A percentile compares a stretch with the other conserved stretches of the same genome.
Evolutionary conservation across 371 early-diverging fungal genomes (phyloP).

Genomic region (Haplosporangium sp.): DNA sequence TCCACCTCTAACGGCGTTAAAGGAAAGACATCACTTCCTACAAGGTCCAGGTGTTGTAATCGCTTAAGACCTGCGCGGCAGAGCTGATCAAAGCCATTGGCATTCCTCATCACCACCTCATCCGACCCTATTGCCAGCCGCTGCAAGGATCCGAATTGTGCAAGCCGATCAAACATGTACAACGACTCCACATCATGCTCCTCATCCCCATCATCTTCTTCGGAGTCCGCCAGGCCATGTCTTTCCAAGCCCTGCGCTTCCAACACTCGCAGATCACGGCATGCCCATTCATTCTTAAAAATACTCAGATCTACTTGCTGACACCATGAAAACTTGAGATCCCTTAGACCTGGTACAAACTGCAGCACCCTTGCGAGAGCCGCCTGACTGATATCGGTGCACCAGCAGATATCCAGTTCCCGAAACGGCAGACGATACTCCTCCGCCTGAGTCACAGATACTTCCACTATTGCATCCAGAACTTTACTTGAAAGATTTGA

Average conservation of each 20-base stretch:
- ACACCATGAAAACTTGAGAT: constrained; percentile 27
- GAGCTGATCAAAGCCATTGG: constrained; percentile 7
- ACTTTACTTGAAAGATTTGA: constrained; percentile 17
- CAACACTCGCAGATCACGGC: constrained; percentile 3
- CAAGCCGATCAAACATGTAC: constrained; percentile 14
- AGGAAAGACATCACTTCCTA: constrained; percentile 17
- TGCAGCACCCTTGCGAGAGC: constrained; percentile 3
- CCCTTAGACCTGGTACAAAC: constrained; percentile 1
- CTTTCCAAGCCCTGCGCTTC: constrained; percentile 23
- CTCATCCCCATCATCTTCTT: neutral
- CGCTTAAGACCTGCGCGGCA: neutral
- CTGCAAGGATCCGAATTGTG: neutral
- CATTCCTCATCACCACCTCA: neutral
- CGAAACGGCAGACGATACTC: constrained; percentile 1
- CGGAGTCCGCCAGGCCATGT: neutral
- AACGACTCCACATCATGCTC: neutral
- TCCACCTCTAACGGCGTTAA: constrained; percentile 1
- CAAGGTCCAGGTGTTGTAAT: neutral
- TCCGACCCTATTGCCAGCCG: constrained; percentile 20
- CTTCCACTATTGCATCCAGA: constrained; percentile 18
- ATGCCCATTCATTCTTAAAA: constrained; percentile 11
- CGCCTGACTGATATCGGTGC: constrained; percentile 9
- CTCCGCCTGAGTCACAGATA: neutral
- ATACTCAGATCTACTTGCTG: constrained; percentile 7
- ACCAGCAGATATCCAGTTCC: constrained; percentile 28